These are phyloP conservation scores for Plasmodium coatneyi DNA, from an alignment of 169 alveolate genomes.

Conservation along the genomic window DNA sequence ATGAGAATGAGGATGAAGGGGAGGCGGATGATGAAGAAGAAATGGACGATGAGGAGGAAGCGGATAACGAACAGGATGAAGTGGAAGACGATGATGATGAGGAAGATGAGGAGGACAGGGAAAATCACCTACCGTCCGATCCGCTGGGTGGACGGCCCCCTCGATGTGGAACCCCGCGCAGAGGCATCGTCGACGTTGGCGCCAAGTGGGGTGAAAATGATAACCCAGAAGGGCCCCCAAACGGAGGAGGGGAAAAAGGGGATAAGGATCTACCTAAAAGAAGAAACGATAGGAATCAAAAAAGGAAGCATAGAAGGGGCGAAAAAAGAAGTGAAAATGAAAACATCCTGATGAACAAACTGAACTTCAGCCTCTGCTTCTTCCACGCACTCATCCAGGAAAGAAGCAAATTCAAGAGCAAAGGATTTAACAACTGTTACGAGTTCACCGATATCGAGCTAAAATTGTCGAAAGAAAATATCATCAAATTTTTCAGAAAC, in stretches of 20 bases:
- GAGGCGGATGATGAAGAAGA: not conserved
- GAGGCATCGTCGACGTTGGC: not conserved
- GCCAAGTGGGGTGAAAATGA: not conserved
- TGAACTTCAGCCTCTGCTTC: slow-evolving; percentile 61
- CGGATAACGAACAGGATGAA: not conserved
- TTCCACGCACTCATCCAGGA: slow-evolving; percentile 73
- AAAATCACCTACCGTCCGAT: not conserved
- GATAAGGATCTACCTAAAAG: not conserved
- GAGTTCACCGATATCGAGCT: slow-evolving; percentile 74
- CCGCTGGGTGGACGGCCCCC: not conserved
- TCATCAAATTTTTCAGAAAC: slow-evolving; percentile 36
- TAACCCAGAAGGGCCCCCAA: not conserved
- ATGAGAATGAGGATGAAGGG: not conserved
- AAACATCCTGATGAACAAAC: slow-evolving; percentile 41
- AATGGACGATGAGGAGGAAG: not conserved
- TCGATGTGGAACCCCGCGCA: not conserved
- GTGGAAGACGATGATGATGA: not conserved
- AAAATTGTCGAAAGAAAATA: slow-evolving; percentile 46
- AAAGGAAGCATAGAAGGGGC: not conserved
- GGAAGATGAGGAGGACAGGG: not conserved
- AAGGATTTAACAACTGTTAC: slow-evolving; percentile 52
- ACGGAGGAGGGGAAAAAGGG: not conserved
- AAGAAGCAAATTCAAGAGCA: slow-evolving; percentile 64
- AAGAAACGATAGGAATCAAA: not conserved
- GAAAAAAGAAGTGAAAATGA: slow-evolving; percentile 35